phyloP scores from a whole-genome alignment of 2,329 filamentous ascomycete species.

The Didymella segeticola region DNA sequence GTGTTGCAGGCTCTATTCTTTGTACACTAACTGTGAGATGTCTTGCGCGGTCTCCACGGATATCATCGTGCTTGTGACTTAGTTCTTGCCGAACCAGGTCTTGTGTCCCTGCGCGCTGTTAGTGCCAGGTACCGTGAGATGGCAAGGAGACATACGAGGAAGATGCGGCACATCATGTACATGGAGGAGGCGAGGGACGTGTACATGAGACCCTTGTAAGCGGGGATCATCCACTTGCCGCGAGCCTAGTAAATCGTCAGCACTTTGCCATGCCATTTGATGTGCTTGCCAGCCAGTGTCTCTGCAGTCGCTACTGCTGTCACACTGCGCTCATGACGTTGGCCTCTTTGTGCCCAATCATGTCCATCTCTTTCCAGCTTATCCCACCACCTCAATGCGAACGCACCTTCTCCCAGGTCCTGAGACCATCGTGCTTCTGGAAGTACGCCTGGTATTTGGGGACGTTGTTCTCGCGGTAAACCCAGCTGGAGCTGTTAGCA shows the following conservation, averaged over 20 bases:
- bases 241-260: constrained; percentile 59
- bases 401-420: constrained; percentile 81
- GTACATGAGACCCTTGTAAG: constrained; percentile 72
- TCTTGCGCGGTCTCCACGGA: constrained; percentile 21
- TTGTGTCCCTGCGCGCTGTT: constrained; percentile 67
- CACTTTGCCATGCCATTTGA: background rate
- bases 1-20: constrained; percentile 37
- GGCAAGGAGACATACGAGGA: constrained; percentile 53
- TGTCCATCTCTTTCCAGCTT: constrained; percentile 19
- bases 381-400: background rate
- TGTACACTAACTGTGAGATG: constrained; percentile 35
- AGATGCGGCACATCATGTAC: constrained; percentile 77
- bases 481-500: constrained; percentile 46
- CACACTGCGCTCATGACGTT: background rate
- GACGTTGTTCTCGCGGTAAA: constrained; percentile 79
- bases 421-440: constrained; percentile 74
- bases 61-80: constrained; percentile 26
- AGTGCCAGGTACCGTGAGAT: background rate
- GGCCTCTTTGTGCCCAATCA: constrained; percentile 1
- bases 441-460: constrained; percentile 76
- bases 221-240: constrained; percentile 69
- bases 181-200: constrained; percentile 68
- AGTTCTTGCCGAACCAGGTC: constrained; percentile 67
- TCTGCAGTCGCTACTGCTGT: background rate
- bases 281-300: background rate